These are phyloP conservation scores for Candida methanosorbosa DNA, from an alignment of 805 yeast species.

Conservation along the genomic window DNA sequence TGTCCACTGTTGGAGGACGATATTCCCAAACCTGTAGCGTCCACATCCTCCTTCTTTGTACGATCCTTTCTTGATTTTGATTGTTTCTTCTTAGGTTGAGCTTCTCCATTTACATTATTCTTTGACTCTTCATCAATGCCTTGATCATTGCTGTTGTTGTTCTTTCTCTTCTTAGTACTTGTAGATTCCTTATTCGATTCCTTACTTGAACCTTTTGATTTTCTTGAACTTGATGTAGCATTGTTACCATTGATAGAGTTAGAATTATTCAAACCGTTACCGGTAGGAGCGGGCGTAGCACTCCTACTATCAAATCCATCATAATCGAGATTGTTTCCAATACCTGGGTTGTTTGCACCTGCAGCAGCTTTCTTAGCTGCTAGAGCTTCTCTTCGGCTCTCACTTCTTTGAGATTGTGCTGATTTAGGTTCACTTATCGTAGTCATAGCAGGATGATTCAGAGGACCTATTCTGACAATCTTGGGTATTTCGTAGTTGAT, in stretches of 20 bases:
- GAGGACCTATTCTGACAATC: conserved; percentile 64
- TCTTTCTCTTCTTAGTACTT: background rate
- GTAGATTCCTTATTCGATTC: too few relatives aligned
- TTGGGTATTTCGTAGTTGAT: conserved; percentile 77
- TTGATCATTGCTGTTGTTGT: background rate
- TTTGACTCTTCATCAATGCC: too few relatives aligned
- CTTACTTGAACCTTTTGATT: background rate
- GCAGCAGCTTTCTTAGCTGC: conserved; percentile 68
- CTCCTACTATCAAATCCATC: conserved; percentile 6
- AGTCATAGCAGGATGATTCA: conserved; percentile 87
- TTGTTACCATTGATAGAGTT: background rate
- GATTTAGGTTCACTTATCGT: conserved; percentile 49
- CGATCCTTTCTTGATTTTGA: background rate
- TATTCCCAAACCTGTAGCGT: too few relatives aligned
- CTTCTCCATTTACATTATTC: background rate
- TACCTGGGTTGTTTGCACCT: conserved; percentile 1
- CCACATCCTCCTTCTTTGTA: background rate
- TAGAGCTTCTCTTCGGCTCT: conserved; percentile 83
- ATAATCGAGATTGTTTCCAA: background rate
- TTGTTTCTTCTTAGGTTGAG: background rate
- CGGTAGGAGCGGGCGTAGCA: conserved; percentile 7
- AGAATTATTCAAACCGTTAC: background rate
- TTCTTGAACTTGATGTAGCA: background rate
- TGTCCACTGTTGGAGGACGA: conserved; percentile 1
- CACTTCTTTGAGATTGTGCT: conserved; percentile 71